phyloP scores from a whole-genome alignment of 2,329 filamentous ascomycete genomes.

The Apiospora phragmitis region DNA sequence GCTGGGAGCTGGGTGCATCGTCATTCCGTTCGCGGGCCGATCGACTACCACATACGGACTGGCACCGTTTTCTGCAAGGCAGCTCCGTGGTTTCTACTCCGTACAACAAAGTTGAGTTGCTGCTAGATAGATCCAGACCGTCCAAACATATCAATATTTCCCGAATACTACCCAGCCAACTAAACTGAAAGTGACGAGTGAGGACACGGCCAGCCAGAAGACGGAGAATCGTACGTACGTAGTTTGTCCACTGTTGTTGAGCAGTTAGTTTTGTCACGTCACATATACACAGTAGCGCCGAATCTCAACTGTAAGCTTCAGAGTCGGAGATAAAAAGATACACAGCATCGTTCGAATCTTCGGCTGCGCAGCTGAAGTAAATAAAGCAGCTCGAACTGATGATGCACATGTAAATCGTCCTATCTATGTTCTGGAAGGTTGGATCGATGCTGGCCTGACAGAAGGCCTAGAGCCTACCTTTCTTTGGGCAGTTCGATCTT shows the following conservation, averaged over 20 bases:
- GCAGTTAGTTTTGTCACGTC: not conserved
- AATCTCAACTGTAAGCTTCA: not conserved
- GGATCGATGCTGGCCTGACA: not conserved
- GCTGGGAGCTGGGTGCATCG: not conserved
- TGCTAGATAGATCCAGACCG: slow-evolving; percentile 2
- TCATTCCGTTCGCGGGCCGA: slow-evolving; percentile 5
- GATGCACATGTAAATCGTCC: not conserved
- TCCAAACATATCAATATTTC: not conserved
- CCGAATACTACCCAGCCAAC: not conserved
- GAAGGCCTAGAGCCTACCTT: not conserved
- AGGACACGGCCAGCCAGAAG: not conserved
- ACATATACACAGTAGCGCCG: not conserved
- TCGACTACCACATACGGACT: slow-evolving; percentile 1
- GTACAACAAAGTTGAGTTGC: not conserved
- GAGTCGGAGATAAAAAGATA: not conserved
- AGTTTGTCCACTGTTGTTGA: not conserved
- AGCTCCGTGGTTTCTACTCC: not conserved
- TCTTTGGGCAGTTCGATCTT: not conserved
- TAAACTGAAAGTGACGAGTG: not conserved
- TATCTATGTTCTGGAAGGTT: not conserved
- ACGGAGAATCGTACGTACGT: not conserved
- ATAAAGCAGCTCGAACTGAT: not conserved
- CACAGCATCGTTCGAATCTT: not conserved
- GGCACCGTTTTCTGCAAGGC: not conserved
- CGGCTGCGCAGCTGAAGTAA: not conserved